Conservation (phyloP, 2,329 filamentous ascomycete species). For the Fusarium caatingaense region DNA sequence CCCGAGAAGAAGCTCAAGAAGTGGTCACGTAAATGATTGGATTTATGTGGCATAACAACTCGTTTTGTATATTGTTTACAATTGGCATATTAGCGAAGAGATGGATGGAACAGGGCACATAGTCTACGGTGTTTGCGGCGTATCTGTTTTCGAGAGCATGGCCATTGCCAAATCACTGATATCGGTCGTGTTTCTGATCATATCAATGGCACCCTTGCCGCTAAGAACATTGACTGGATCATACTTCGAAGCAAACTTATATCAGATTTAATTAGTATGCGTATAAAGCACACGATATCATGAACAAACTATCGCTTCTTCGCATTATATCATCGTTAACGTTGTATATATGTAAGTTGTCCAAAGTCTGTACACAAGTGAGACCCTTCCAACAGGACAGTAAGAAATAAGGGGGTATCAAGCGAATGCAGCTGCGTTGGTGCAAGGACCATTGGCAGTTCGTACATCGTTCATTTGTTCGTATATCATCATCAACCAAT, state of each 20-base stretch:
- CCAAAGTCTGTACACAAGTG: background rate
- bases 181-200: background rate
- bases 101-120: constrained; percentile 17
- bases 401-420: constrained; percentile 39
- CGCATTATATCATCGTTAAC: background rate
- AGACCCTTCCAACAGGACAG: background rate
- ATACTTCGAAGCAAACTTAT: background rate
- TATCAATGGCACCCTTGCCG: background rate
- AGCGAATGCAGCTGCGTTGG: constrained; percentile 32
- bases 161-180: background rate
- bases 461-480: constrained; percentile 30
- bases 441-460: constrained; percentile 2
- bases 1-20: constrained; percentile 72
- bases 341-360: background rate
- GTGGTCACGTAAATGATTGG: constrained; percentile 47
- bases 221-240: background rate
- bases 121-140: constrained; percentile 31
- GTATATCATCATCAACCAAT: constrained; percentile 23
- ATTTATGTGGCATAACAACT: constrained; percentile 6
- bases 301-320: constrained; percentile 12
- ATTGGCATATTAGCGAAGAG: constrained; percentile 36
- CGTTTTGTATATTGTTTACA: constrained; percentile 17
- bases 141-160: background rate
- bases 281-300: constrained; percentile 24
- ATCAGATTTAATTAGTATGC: constrained; percentile 3